Conservation (phyloP, 306 rosid species). For the Abrus precatorius region DNA sequence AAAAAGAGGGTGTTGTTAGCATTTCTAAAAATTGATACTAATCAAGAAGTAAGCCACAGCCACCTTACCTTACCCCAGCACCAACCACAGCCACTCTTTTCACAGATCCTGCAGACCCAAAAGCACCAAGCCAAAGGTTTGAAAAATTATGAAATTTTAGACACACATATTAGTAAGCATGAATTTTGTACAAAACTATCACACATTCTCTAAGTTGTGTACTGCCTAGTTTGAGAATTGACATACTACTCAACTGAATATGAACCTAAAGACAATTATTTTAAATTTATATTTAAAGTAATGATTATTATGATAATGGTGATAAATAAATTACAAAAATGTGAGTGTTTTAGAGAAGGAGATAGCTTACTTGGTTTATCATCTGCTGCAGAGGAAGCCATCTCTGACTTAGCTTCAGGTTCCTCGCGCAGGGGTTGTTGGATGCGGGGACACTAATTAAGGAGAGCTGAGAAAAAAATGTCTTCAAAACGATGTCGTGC, state of each 20-base stretch:
- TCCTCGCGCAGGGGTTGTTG: constrained; percentile 15
- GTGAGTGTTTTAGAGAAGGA: constrained; percentile 2
- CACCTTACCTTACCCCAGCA: constrained; percentile 86
- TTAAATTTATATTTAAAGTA: neutral
- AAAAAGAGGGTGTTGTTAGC: neutral
- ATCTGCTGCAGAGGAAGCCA: constrained; percentile 62
- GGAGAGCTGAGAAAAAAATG: neutral
- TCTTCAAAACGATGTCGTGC: neutral
- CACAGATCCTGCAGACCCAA: constrained; percentile 64
- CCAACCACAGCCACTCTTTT: constrained; percentile 92
- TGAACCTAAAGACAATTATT: constrained; percentile 5
- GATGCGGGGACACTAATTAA: neutral
- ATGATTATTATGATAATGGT: neutral
- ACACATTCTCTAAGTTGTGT: constrained; percentile 27
- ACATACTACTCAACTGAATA: constrained; percentile 14
- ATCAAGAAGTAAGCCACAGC: constrained; percentile 20
- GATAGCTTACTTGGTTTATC: constrained; percentile 55
- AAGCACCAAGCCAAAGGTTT: neutral
- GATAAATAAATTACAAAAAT: constrained; percentile 2
- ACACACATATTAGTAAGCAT: neutral
- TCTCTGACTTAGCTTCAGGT: constrained; percentile 42
- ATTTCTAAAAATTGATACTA: constrained; percentile 24
- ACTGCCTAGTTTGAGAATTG: constrained; percentile 4
- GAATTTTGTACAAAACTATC: neutral
- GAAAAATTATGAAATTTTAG: constrained; percentile 8